A percentile compares a stretch with the other conserved stretches of the same genome.
Evolutionary conservation across 805 yeast species (phyloP).

Genomic region (Metschnikowia lunata): DNA sequence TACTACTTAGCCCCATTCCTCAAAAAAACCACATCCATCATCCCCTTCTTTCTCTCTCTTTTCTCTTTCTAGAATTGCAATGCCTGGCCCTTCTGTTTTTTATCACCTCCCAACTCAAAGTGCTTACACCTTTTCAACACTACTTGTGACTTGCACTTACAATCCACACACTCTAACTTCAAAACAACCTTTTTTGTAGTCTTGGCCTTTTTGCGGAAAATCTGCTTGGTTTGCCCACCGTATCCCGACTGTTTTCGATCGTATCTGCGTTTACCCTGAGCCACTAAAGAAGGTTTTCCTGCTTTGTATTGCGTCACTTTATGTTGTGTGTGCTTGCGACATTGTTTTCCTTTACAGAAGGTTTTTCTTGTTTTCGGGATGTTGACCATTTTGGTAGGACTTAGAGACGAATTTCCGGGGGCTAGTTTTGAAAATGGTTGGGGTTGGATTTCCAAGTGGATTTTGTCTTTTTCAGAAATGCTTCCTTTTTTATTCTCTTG

Average conservation of each 20-base stretch:
- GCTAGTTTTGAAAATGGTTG: too few relatives aligned
- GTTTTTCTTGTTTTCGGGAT: conserved; percentile 99
- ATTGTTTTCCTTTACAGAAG: conserved; percentile 98
- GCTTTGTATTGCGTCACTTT: conserved; percentile 99
- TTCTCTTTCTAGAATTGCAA: conserved; percentile 76
- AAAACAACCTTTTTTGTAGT: conserved; percentile 99
- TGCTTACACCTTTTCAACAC: conserved; percentile 99
- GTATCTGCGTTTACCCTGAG: conserved; percentile 99
- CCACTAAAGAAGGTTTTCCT: conserved; percentile 98
- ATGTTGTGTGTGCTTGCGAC: conserved; percentile 99
- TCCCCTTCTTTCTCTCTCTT: too few relatives aligned
- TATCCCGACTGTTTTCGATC: conserved; percentile 99
- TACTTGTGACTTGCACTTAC: conserved; percentile 98
- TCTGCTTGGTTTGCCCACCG: conserved; percentile 99
- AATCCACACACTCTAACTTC: conserved; percentile 96
- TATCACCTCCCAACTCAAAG: conserved; percentile 99
- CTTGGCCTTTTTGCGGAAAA: conserved; percentile 99
- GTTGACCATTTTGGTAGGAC: conserved; percentile 55
- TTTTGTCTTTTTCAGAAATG: too few relatives aligned
- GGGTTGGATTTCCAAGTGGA: too few relatives aligned
- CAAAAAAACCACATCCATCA: too few relatives aligned
- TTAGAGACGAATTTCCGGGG: too few relatives aligned
- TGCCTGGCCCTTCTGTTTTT: conserved; percentile 99
- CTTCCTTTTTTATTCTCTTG: too few relatives aligned
- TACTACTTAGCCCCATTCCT: too few relatives aligned